These are phyloP conservation scores for Leptosphaerulina australis DNA, from an alignment of 2,329 filamentous ascomycete genomes.

Conservation along the genomic window DNA sequence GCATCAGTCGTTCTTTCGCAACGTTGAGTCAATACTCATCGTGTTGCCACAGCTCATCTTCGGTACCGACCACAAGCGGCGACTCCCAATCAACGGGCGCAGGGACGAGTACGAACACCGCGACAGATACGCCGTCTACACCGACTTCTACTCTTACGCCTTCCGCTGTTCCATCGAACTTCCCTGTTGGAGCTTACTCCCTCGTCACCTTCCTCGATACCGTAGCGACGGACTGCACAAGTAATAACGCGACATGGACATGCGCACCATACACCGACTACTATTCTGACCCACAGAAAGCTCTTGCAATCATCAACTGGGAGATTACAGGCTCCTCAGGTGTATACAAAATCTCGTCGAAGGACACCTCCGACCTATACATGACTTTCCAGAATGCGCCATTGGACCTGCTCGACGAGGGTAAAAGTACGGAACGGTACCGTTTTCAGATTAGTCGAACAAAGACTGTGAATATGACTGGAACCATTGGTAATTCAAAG, in stretches of 20 bases:
- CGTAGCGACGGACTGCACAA: conserved; percentile 62
- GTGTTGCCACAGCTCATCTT: conserved; percentile 1
- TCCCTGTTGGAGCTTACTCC: conserved; percentile 68
- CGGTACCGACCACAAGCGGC: conserved; percentile 7
- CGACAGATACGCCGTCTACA: conserved; percentile 18
- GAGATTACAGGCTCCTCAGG: conserved; percentile 55
- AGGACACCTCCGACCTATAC: conserved; percentile 58
- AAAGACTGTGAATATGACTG: conserved; percentile 60
- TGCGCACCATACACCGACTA: conserved; percentile 66
- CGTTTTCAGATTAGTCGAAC: conserved; percentile 61
- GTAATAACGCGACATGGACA: conserved; percentile 63
- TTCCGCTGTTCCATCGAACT: conserved; percentile 45
- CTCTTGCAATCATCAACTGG: conserved; percentile 66
- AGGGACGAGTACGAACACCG: conserved; percentile 8
- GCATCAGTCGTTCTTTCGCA: not conserved
- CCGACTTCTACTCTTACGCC: conserved; percentile 26
- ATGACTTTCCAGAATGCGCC: conserved; percentile 61
- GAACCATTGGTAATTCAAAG: conserved; percentile 53
- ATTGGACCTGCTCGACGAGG: conserved; percentile 57
- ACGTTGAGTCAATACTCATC: too few species aligned
- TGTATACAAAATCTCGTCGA: conserved; percentile 62
- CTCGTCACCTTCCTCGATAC: conserved; percentile 64
- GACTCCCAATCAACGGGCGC: conserved; percentile 11
- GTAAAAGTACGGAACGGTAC: conserved; percentile 61
- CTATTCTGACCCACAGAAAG: conserved; percentile 48